Conservation (phyloP, 2,329 filamentous ascomycete species). For the Lecanicillium sp. region DNA sequence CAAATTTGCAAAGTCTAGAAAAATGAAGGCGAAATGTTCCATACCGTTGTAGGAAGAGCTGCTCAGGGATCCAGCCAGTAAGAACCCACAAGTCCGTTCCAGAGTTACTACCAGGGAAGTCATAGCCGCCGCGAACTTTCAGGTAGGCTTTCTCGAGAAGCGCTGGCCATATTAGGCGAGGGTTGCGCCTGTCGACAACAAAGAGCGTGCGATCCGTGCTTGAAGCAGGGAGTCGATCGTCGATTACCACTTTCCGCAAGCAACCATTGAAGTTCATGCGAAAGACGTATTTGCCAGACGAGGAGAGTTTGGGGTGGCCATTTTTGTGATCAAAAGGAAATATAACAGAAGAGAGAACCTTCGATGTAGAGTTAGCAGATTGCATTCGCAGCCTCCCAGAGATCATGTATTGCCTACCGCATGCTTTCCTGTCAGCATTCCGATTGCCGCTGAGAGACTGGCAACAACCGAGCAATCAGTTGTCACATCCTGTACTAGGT, state of each 20-base stretch:
- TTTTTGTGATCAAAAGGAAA: constrained; percentile 62
- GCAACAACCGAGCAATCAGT: constrained; percentile 97
- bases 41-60: constrained; percentile 67
- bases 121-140: constrained; percentile 90
- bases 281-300: constrained; percentile 82
- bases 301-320: constrained; percentile 53
- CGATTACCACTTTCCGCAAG: constrained; percentile 77
- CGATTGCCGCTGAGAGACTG: constrained; percentile 76
- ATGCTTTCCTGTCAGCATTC: constrained; percentile 57
- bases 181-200: constrained; percentile 78
- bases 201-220: constrained; percentile 69
- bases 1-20: not conserved
- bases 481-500: constrained; percentile 90
- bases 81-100: constrained; percentile 89
- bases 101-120: constrained; percentile 96
- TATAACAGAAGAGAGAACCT: constrained; percentile 65
- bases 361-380: not conserved
- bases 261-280: constrained; percentile 96
- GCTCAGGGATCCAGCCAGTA: constrained; percentile 94
- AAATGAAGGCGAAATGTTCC: too few species aligned
- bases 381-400: not conserved
- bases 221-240: constrained; percentile 78
- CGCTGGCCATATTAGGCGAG: constrained; percentile 80
- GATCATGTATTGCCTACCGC: constrained; percentile 42
- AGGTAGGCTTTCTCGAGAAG: constrained; percentile 93